Evolutionary conservation across 2,329 filamentous ascomycete genomes (phyloP).

Genomic region (Coniella vitis): DNA sequence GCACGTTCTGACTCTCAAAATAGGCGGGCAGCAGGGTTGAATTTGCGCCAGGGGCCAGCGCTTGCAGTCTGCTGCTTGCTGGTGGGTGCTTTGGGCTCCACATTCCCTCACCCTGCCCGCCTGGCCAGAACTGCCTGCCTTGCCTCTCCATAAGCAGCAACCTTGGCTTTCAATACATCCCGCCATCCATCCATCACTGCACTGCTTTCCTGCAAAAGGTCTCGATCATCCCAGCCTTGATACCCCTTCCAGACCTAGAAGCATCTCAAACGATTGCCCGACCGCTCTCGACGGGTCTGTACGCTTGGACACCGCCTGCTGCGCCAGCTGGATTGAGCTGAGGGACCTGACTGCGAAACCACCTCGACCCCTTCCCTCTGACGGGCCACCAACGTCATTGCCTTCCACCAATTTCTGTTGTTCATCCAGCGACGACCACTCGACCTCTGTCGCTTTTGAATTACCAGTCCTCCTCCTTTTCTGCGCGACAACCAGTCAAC

Average conservation of each 20-base stretch:
- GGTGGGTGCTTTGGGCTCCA: background rate
- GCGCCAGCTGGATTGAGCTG: constrained; percentile 8
- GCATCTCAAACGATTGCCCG: constrained; percentile 2
- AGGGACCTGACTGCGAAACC: constrained; percentile 8
- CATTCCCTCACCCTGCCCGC: background rate
- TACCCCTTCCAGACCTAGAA: constrained; percentile 12
- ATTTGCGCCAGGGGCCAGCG: background rate
- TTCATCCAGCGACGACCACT: constrained; percentile 16
- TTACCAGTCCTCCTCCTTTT: constrained; percentile 6
- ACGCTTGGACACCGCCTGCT: constrained; percentile 1
- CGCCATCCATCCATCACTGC: constrained; percentile 8
- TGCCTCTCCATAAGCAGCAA: background rate
- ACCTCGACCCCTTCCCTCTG: constrained; percentile 7
- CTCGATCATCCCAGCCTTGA: constrained; percentile 13
- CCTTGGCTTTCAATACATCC: constrained; percentile 11
- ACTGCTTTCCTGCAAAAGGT: background rate
- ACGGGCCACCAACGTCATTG: constrained; percentile 15
- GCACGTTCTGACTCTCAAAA: too few species aligned
- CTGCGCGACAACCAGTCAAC: constrained; percentile 9
- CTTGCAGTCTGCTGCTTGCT: background rate
- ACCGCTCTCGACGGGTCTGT: constrained; percentile 1
- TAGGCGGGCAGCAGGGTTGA: too few species aligned
- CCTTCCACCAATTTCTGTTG: constrained; percentile 4
- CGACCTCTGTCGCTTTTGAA: constrained; percentile 4
- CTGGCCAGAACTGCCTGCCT: constrained; percentile 2